These are phyloP conservation scores for Ampelomyces quisqualis DNA, from an alignment of 2,329 filamentous ascomycete genomes.

Conservation along the genomic window DNA sequence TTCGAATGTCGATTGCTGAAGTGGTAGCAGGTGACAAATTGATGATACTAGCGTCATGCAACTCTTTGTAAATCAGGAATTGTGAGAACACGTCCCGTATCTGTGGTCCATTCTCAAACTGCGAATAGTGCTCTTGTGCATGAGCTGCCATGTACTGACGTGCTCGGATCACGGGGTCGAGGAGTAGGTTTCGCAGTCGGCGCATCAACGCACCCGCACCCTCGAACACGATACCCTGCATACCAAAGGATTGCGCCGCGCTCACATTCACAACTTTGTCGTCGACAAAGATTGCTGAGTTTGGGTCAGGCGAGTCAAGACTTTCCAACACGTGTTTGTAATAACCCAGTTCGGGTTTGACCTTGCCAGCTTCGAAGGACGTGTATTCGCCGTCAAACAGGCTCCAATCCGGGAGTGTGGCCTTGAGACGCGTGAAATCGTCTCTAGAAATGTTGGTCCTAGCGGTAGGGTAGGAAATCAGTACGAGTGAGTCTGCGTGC, in stretches of 20 bases:
- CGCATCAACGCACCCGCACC: conserved; percentile 6
- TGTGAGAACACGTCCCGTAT: conserved; percentile 34
- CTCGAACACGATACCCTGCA: conserved; percentile 30
- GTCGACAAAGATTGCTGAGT: conserved; percentile 33
- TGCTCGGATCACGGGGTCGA: conserved; percentile 22
- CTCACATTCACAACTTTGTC: conserved; percentile 22
- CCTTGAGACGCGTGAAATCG: conserved; percentile 28
- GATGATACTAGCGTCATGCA: conserved; percentile 14
- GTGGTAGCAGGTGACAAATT: conserved; percentile 5
- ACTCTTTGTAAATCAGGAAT: conserved; percentile 30
- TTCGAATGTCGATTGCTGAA: conserved; percentile 7
- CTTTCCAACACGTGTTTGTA: conserved; percentile 35
- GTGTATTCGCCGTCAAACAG: conserved; percentile 42
- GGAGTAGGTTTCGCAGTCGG: conserved; percentile 18
- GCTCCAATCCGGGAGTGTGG: conserved; percentile 29
- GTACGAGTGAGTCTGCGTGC: too few species aligned
- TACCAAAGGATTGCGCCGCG: conserved; percentile 26
- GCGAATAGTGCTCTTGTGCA: conserved; percentile 17
- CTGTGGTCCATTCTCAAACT: conserved; percentile 19
- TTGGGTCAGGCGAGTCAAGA: conserved; percentile 10
- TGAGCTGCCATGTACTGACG: conserved; percentile 20
- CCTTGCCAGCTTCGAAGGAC: conserved; percentile 36
- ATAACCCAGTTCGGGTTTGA: conserved; percentile 41
- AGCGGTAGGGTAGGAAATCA: background rate
- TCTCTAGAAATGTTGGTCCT: conserved; percentile 34